Percentiles rank a stretch among this genome's conserved stretches.
Conservation (phyloP, 768 basidiomycete species). For the Boletellus sp. region DNA sequence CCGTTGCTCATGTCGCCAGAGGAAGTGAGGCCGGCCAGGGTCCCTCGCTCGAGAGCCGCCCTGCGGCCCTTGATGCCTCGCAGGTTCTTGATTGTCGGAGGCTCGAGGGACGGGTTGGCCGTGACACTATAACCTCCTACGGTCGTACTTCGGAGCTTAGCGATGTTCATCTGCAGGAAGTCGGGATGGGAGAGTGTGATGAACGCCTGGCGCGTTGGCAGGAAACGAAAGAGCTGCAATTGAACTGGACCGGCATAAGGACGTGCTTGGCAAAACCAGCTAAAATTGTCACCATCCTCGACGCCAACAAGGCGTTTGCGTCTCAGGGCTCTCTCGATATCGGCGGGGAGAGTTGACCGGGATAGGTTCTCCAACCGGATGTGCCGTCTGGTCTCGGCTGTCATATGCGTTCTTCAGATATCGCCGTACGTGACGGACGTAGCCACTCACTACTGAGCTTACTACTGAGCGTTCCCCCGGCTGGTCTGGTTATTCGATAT, state of each 20-base stretch:
- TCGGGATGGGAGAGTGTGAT: slow-evolving; percentile 51
- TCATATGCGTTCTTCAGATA: slow-evolving; percentile 5
- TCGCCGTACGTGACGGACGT: background rate
- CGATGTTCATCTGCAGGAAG: slow-evolving; percentile 39
- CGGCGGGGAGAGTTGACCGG: slow-evolving; percentile 48
- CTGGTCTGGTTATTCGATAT: slow-evolving; percentile 11
- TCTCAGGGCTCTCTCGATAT: slow-evolving; percentile 46
- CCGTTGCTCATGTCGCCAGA: slow-evolving; percentile 51
- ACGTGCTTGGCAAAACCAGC: background rate
- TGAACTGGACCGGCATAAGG: slow-evolving; percentile 40
- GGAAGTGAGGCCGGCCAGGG: slow-evolving; percentile 41
- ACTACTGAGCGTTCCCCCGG: slow-evolving; percentile 11
- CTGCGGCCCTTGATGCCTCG: slow-evolving; percentile 42
- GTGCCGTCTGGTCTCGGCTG: slow-evolving; percentile 32
- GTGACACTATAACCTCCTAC: slow-evolving; percentile 44
- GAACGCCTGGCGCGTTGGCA: slow-evolving; percentile 55
- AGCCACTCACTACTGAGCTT: slow-evolving; percentile 17
- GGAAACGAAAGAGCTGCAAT: slow-evolving; percentile 57
- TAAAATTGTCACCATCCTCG: slow-evolving; percentile 30
- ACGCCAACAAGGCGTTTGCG: slow-evolving; percentile 45
- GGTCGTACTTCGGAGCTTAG: slow-evolving; percentile 39
- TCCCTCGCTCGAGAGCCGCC: slow-evolving; percentile 35
- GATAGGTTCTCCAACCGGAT: slow-evolving; percentile 51
- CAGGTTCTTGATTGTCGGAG: slow-evolving; percentile 22
- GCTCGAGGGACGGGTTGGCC: slow-evolving; percentile 31